Conservation (phyloP, 225 moss, liverwort and hornwort species). For the Pleurozium schreberi region DNA sequence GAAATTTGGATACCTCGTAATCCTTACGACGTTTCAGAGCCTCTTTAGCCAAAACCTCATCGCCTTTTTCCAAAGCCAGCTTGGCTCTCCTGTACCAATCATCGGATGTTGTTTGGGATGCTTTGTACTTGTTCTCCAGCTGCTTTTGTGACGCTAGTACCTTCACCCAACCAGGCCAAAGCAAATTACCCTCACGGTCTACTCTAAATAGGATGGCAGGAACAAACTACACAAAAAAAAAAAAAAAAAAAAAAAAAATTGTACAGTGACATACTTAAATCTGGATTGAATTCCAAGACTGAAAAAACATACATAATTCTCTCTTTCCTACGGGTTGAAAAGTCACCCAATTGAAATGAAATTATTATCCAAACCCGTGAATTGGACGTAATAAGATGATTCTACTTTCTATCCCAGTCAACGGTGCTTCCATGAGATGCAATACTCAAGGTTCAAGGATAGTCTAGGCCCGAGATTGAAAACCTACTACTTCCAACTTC, state of each 20-base stretch:
- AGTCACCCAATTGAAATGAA: background rate
- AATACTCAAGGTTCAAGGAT: background rate
- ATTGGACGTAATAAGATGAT: background rate
- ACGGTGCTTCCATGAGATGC: background rate
- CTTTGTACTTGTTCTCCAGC: constrained; percentile 87
- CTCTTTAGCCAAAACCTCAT: constrained; percentile 83
- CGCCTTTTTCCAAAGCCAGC: constrained; percentile 85
- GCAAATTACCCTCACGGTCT: background rate
- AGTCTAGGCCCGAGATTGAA: background rate
- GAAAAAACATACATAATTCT: background rate
- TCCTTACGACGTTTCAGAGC: constrained; percentile 93
- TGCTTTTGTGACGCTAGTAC: constrained; percentile 95
- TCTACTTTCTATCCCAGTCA: background rate
- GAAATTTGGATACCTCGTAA: constrained; percentile 46
- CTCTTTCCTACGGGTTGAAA: background rate
- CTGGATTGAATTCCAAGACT: background rate
- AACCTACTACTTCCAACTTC: background rate
- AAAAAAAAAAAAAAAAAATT: background rate
- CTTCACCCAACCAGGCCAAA: constrained; percentile 23
- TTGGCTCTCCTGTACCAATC: constrained; percentile 99
- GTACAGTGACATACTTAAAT: background rate
- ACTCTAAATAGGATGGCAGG: background rate
- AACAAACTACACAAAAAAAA: background rate
- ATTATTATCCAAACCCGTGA: background rate
- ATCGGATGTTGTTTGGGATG: constrained; percentile 70